Evolutionary conservation across 2,329 filamentous ascomycete species (phyloP), one percentile per base, ranked within the genome.

Genomic region (Aspergillus ochraceus): DNA sequence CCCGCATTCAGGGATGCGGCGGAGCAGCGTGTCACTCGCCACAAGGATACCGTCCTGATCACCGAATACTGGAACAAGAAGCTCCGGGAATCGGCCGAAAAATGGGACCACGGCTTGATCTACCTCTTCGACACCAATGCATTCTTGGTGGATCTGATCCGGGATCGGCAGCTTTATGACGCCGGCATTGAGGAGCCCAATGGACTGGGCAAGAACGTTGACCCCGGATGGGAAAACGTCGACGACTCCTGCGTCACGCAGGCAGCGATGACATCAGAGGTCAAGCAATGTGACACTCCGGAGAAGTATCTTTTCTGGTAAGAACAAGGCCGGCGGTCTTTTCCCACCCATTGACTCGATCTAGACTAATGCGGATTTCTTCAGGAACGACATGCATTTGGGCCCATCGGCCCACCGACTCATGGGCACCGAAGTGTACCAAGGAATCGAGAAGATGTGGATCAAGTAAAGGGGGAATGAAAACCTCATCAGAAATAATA

Each of bases 271-370:
- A 70, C 69, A 67, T 72, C 70, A 68, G 69, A 67, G 59, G 58
- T 65, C 54, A 67, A 66, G 52, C 65, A 60, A 60, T 78, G 76
- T 66, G 69, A 69, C 54, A 60, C 70, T 55, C 74, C 76, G 29
- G 70, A 75, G 29, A 75, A 73, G 58, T 76, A 74, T 66, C 67
- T 78, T 42, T 78, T 79, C 64, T 77, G 76, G 77, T 78, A 68
- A 71, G 72, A 59, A 54, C 45, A 22, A 59, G 49, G 59, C 61
- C 32, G 52, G 49, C 55, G 58, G 49, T 42, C 36, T 47, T 30
- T 30, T 47, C 19, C 22, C 51, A 39, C 19, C 36, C 51, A 22
- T 54, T 49, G 36, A 54, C 32, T 58, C 54, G 49, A 57, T 30
- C 49, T 49, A 47, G 30, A 53, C 51, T 59, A 52, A 58, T 59